phyloP scores from a whole-genome alignment of 257 asterid species.

The Apocynum venetum region DNA sequence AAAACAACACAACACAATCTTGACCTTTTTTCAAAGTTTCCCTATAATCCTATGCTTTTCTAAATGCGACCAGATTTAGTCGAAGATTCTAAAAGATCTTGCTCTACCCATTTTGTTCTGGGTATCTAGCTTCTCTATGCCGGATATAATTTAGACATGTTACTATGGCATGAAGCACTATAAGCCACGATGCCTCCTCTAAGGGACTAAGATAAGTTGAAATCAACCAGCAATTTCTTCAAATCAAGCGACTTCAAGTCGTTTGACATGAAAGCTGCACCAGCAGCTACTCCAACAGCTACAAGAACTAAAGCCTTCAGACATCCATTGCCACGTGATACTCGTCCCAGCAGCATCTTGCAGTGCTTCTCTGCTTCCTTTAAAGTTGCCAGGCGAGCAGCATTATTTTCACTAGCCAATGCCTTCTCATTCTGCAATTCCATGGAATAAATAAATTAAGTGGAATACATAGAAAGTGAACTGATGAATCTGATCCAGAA shows the following conservation, averaged over 20 bases:
- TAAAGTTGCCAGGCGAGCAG: constrained; percentile 10
- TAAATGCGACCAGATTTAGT: constrained; percentile 9
- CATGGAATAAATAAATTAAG: background rate
- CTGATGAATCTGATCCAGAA: background rate
- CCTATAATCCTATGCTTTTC: constrained; percentile 7
- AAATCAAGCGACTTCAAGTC: constrained; percentile 27
- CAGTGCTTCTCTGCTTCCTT: constrained; percentile 29
- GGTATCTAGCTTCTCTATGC: constrained; percentile 30
- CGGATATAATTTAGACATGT: constrained; percentile 23
- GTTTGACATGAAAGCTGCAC: constrained; percentile 15
- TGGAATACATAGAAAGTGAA: background rate
- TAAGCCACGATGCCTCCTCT: constrained; percentile 12
- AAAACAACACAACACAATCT: constrained; percentile 17
- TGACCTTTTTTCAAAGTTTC: constrained; percentile 2
- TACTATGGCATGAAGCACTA: constrained; percentile 21
- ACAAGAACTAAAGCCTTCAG: constrained; percentile 12
- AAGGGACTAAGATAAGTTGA: constrained; percentile 21
- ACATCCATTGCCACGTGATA: constrained; percentile 26
- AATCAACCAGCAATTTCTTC: constrained; percentile 24
- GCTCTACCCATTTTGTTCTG: constrained; percentile 25
- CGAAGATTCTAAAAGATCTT: constrained; percentile 17
- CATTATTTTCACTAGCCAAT: constrained; percentile 14
- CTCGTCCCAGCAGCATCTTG: constrained; percentile 18
- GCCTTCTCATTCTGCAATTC: constrained; percentile 24
- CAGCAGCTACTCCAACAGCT: constrained; percentile 12